Evolutionary conservation across 2,329 filamentous ascomycete genomes (phyloP), one percentile per base, ranked within the genome.

Genomic region (Aureobasidium lini): DNA sequence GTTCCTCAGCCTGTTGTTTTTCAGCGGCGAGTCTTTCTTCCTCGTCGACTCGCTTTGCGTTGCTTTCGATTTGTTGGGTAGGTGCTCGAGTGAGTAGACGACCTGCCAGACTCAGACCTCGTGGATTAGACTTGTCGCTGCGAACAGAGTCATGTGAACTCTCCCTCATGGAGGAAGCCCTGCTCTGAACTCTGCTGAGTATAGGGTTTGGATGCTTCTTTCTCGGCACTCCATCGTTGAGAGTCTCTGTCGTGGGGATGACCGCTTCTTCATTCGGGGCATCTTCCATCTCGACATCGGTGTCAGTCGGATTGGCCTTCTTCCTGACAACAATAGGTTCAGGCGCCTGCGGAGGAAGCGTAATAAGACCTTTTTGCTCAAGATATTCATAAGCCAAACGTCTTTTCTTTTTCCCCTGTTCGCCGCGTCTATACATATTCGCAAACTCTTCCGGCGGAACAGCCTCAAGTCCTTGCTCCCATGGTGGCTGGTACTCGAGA

Each of bases 401-500:
- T 40, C 64, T 63, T 29, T 47, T 57, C 48, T 60, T 61, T n/a
- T 54, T 62, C 1, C 44, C 62, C 4, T 9, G 47, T 28, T 43
- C 36, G 5, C 66, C 64, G 32, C 47, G 44, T 18, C 43, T 11
- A 4, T 44, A 61, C 63, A 64, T 64, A 42, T 59, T 47, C 15
- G 39, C 40, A 58, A 65, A 66, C n/a, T 59, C 58, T 43, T 57
- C 54, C 3, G 53, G 46, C 11, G 46, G 32, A 31, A 60, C 44
- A 3, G 61, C 36, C 6, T 32, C 31, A 13, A 54, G 44, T 11
- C 58, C 52, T 10, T 61, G 59, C 64, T 83, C 80, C 81, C 81
- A 84, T 34, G 77, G 73, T 16, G 75, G 72, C 47, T 71, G 74
- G 54, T 79, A 81, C 1, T 78, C 66, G 1, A 73, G 70, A 52